Evolutionary conservation across 805 yeast genomes (phyloP).

Genomic region (Sungouiozyma ichnusensis): DNA sequence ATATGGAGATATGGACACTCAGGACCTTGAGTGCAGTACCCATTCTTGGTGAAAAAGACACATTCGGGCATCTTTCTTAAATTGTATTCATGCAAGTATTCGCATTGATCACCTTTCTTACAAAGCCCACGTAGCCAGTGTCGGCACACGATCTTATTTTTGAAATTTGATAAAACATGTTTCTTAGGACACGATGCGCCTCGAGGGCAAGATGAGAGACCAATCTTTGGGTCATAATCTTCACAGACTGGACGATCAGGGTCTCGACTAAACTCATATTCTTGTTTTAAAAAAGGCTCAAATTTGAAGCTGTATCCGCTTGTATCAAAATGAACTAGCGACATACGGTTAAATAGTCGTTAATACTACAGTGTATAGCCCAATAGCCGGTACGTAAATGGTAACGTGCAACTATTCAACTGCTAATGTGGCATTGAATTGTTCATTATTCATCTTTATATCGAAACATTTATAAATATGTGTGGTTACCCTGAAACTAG

Average conservation of each 20-base stretch:
- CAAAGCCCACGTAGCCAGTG: slow-evolving; percentile 98
- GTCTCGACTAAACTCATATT: slow-evolving; percentile 71
- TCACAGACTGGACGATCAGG: slow-evolving; percentile 81
- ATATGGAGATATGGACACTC: slow-evolving; percentile 90
- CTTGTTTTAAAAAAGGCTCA: slow-evolving; percentile 72
- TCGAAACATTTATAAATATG: too few relatives aligned
- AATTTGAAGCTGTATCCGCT: slow-evolving; percentile 46
- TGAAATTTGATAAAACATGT: slow-evolving; percentile 59
- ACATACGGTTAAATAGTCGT: slow-evolving; percentile 17
- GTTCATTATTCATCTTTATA: too few relatives aligned
- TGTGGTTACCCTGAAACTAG: too few relatives aligned
- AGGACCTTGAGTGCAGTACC: slow-evolving; percentile 83
- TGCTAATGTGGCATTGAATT: too few relatives aligned
- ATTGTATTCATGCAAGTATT: slow-evolving; percentile 90
- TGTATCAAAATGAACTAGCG: slow-evolving; percentile 33
- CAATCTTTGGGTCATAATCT: slow-evolving; percentile 37
- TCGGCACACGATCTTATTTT: slow-evolving; percentile 84
- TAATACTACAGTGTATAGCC: neutral
- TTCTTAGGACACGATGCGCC: slow-evolving; percentile 82
- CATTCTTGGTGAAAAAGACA: slow-evolving; percentile 66
- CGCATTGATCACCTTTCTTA: slow-evolving; percentile 93
- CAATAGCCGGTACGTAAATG: neutral
- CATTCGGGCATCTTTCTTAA: slow-evolving; percentile 95
- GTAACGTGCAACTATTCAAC: neutral
- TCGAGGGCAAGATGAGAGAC: slow-evolving; percentile 57